Base-by-base conservation (phyloP, 495 filamentous ascomycete genomes). In the Penicillium canescens region DNA sequence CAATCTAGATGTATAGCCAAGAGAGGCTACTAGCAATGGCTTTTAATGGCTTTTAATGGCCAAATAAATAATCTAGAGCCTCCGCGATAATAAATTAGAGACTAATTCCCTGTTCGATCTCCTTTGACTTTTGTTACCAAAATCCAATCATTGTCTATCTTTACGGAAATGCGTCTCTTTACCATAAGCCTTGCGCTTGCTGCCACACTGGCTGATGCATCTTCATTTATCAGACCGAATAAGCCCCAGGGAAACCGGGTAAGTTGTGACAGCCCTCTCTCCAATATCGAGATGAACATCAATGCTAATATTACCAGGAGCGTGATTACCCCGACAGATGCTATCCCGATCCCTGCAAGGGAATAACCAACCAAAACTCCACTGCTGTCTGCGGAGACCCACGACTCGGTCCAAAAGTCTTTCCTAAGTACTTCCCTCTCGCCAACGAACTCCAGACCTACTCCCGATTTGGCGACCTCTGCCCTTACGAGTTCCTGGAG, bases 341-440 rank as follows among this genome's bases (percentile, higher is more conserved):
- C 33, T 47, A 57, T 20, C 56, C 60, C 37, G 44, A 71, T 38
- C 67, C 69, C 36, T 81, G 77, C 61, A 55, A 50, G 6, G 70
- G 70, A 21, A 76, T 78, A 50, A 69, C 67, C 42, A 68, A 65
- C 56, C 63, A 57, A 46, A 58, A 67, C 41, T 23, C 41, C 2
- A 60, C 58, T 37, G 81, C 77, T 56, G 60, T 82, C 55, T 84
- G 81, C 60, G 72, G 78, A 21, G 79, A 84, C 58, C 52, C 59
- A 0, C 78, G 80, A 16, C 75, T 84, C 1, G 80, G 81, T 2
- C 80, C 81, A 2, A 59, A 68, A 6, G 42, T 52, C 3, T 67
- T 76, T 5, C 81, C 81, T 1, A 54, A 44, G 3, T 59, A 48
- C 4, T 65, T 78, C 42, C 69, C 76, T 12, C 67, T 80, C 20